Evolutionary conservation across 2,329 filamentous ascomycete species (phyloP), one percentile per base, ranked within the genome.

Genomic region (Pestalotiopsis sp.): DNA sequence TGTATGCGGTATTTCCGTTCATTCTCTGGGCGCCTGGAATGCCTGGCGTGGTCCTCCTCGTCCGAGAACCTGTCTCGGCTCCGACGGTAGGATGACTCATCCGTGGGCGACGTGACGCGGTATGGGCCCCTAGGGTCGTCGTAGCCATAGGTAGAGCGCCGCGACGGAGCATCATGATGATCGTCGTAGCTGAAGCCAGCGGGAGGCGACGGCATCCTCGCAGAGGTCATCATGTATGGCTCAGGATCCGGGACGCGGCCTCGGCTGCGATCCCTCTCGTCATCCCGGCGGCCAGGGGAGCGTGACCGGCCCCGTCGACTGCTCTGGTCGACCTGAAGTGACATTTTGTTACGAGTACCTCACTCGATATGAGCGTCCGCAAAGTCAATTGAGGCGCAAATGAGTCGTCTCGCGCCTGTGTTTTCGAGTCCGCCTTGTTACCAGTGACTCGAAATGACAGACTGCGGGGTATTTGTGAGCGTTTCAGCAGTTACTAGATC

Each of bases 261-360:
- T 58, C 78, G 77, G 73, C 77, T 80, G 64, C 78, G 78, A 65
- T 80, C 79, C 63, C 76, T 79, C 72, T 81, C 75, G 68, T 76
- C 73, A 70, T 77, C 75, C 6, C 76, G 76, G 76, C 79, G 83
- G 75, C 77, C 80, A 61, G 79, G 81, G 0, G 86, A 88, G 66
- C 82, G 81, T 65, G 85, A 85, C 66, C 85, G 85, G 63, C 80
- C 82, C 66, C 83, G 82, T 60, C 81, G 81, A 63, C 79, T 77
- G 68, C 76, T 76, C 68, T 83, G 82, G 69, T 85, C 83, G 66
- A 86, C 82, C 67, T 82, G 80, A 59, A 88, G 80, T 73, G 87
- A 88, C 86, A 88, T 89, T 14, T 56, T 23, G 13, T 14, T 20
- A 64, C 17, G 13, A 13, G n/a, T 58, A 13, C 11, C 6, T 12